These are phyloP conservation scores for Baudoinia panamericana DNA, from an alignment of 495 filamentous ascomycete species.

Conservation along the genomic window DNA sequence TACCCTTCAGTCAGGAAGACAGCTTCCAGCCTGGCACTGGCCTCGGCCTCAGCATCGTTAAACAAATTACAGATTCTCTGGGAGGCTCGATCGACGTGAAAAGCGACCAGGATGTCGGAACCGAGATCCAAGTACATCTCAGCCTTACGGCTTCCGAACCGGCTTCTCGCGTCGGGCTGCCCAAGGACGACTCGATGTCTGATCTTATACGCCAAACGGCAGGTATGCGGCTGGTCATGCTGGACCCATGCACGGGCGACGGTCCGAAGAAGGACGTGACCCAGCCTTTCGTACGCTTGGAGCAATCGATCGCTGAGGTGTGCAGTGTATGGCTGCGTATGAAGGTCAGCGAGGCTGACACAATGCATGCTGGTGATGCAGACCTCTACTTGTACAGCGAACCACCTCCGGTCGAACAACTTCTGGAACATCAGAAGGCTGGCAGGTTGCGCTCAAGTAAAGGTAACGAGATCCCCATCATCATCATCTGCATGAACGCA, in stretches of 20 bases:
- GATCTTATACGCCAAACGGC: not conserved
- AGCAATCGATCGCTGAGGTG: not conserved
- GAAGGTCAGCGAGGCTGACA: not conserved
- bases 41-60: slow-evolving; percentile 27
- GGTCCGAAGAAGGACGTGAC: not conserved
- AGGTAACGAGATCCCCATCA: not conserved
- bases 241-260: not conserved
- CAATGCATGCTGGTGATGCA: not conserved
- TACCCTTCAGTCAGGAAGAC: slow-evolving; percentile 27
- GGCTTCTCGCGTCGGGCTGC: not conserved
- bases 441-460: not conserved
- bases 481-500: slow-evolving; percentile 3
- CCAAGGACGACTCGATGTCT: not conserved
- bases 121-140: slow-evolving; percentile 19
- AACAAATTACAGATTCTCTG: slow-evolving; percentile 22
- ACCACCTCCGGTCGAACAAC: not conserved
- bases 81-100: slow-evolving; percentile 22
- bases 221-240: not conserved
- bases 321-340: slow-evolving; percentile 3
- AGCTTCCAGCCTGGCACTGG: slow-evolving; percentile 24
- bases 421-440: not conserved
- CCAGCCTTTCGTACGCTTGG: not conserved
- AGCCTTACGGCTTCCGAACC: not conserved
- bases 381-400: slow-evolving; percentile 5
- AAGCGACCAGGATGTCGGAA: slow-evolving; percentile 17